phyloP scores from a whole-genome alignment of 148 eudicot species.

The Oxyria digyna region DNA sequence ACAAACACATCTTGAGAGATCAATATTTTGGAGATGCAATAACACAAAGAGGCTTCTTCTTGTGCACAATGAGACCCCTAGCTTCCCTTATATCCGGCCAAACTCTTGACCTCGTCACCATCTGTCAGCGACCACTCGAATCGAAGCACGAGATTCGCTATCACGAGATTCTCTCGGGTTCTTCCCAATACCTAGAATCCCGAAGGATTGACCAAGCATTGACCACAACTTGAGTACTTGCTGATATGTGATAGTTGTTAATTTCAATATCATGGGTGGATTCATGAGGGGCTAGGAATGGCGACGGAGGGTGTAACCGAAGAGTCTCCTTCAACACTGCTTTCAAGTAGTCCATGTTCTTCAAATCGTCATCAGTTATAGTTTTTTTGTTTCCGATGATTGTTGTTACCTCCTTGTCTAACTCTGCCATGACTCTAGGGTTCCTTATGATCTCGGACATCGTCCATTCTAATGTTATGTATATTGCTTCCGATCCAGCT shows the following conservation, averaged over 20 bases:
- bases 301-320: constrained; percentile 17
- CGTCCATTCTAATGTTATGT: constrained; percentile 11
- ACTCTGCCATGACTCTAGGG: constrained; percentile 14
- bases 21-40: background rate
- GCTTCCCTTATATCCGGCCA: constrained; percentile 19
- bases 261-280: constrained; percentile 11
- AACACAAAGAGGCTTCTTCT: background rate
- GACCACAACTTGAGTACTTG: constrained; percentile 8
- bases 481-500: constrained; percentile 3
- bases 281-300: constrained; percentile 5
- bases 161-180: constrained; percentile 26
- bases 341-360: constrained; percentile 13
- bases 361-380: background rate
- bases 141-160: constrained; percentile 26
- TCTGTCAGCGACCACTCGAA: constrained; percentile 24
- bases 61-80: background rate
- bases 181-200: constrained; percentile 39
- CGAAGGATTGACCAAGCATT: constrained; percentile 29
- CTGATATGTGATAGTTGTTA: background rate
- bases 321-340: constrained; percentile 22
- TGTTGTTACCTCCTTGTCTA: constrained; percentile 10
- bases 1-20: too few species aligned
- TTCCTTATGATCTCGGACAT: constrained; percentile 16
- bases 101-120: constrained; percentile 6
- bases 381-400: background rate